A percentile compares a stretch with the other conserved stretches of the same genome.
Conservation (phyloP, 2,329 filamentous ascomycete species). For the Lachnellula suecica region DNA sequence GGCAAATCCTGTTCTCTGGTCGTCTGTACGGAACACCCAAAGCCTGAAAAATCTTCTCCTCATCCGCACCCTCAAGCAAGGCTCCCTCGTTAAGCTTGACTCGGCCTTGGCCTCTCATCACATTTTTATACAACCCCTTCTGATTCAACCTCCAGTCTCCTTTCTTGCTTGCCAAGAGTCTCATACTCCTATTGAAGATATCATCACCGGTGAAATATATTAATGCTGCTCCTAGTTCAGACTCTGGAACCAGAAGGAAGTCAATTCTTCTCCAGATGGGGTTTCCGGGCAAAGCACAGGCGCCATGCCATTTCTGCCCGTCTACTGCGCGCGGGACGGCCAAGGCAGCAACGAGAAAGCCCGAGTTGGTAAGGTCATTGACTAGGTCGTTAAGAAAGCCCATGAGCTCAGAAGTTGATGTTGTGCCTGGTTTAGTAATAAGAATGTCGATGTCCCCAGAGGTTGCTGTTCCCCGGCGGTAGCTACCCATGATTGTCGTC, state of each 20-base stretch:
- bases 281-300: conserved; percentile 64
- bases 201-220: conserved; percentile 98
- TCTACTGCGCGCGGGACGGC: conserved; percentile 48
- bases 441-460: conserved; percentile 86
- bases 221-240: conserved; percentile 78
- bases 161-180: conserved; percentile 76
- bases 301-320: conserved; percentile 87
- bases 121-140: conserved; percentile 71
- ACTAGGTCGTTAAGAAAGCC: conserved; percentile 65
- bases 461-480: conserved; percentile 71
- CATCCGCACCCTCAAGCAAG: conserved; percentile 71
- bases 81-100: conserved; percentile 65
- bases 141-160: conserved; percentile 87
- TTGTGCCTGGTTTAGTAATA: conserved; percentile 66
- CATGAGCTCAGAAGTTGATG: conserved; percentile 53
- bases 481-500: conserved; percentile 79
- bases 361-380: conserved; percentile 52
- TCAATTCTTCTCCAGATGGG: conserved; percentile 79
- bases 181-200: conserved; percentile 86
- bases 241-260: conserved; percentile 76
- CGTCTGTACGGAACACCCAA: conserved; percentile 83
- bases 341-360: conserved; percentile 70
- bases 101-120: conserved; percentile 57
- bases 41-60: conserved; percentile 78
- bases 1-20: conserved; percentile 75